These are phyloP conservation scores for Graphiopsis chlorocephala DNA, from an alignment of 2,329 filamentous ascomycete genomes.

Conservation along the genomic window DNA sequence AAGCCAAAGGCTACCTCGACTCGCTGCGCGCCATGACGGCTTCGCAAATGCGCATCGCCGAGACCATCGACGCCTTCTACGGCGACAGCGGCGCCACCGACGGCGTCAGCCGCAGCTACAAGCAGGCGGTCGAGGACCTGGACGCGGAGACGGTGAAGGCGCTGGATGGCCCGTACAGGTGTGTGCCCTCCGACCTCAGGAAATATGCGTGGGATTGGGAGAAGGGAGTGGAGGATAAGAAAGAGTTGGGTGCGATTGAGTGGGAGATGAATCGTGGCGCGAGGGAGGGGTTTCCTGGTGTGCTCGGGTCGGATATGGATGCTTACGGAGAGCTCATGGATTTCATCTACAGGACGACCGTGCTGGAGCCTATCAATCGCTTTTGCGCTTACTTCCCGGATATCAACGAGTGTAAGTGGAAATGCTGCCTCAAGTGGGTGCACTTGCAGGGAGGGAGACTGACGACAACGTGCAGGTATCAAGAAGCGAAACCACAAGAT, in stretches of 20 bases:
- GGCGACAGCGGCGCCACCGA: slow-evolving; percentile 92
- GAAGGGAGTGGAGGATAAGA: slow-evolving; percentile 17
- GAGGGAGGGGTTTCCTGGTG: slow-evolving; percentile 21
- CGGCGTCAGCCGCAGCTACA: slow-evolving; percentile 94
- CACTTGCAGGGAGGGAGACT: background rate
- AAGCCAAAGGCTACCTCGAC: slow-evolving; percentile 97
- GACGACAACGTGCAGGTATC: slow-evolving; percentile 57
- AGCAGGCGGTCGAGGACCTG: slow-evolving; percentile 95
- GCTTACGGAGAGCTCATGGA: slow-evolving; percentile 30
- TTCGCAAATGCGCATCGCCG: slow-evolving; percentile 97
- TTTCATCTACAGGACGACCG: slow-evolving; percentile 64
- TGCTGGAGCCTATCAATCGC: slow-evolving; percentile 89
- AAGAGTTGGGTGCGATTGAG: slow-evolving; percentile 26
- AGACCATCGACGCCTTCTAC: slow-evolving; percentile 99
- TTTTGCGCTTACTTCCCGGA: slow-evolving; percentile 99
- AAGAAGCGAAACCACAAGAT: slow-evolving; percentile 99
- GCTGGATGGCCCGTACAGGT: slow-evolving; percentile 90
- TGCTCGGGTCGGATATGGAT: slow-evolving; percentile 13
- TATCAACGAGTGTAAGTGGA: slow-evolving; percentile 81
- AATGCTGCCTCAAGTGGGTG: no score
- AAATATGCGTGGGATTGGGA: slow-evolving; percentile 22
- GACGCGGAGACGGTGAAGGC: slow-evolving; percentile 99
- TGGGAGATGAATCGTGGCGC: slow-evolving; percentile 27
- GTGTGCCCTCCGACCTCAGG: slow-evolving; percentile 30
- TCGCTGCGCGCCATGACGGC: slow-evolving; percentile 98